Conservation (phyloP, 2,329 filamentous ascomycete species). For the Ilyonectria destructans region DNA sequence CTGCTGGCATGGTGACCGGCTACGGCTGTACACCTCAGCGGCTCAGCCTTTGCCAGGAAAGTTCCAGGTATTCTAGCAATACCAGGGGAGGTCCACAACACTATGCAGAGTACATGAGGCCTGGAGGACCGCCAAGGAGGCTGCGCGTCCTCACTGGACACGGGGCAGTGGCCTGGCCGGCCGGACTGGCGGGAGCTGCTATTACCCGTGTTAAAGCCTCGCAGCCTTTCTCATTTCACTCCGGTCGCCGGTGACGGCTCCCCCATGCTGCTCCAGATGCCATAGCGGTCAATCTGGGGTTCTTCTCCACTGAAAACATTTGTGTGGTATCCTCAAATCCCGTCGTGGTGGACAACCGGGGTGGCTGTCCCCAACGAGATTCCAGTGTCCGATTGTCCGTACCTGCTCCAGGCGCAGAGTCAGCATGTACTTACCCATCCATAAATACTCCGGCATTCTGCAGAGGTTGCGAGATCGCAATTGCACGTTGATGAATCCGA, state of each 20-base stretch:
- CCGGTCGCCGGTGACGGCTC: conserved; percentile 22
- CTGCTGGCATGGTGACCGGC: conserved; percentile 45
- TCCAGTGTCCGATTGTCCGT: not conserved
- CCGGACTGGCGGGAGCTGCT: conserved; percentile 16
- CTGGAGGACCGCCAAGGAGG: not conserved
- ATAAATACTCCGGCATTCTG: not conserved
- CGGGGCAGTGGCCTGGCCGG: conserved; percentile 12
- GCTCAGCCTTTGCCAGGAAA: conserved; percentile 1
- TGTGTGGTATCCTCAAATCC: conserved; percentile 2
- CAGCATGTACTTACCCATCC: not conserved
- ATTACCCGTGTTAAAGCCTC: conserved; percentile 8
- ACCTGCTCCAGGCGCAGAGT: not conserved
- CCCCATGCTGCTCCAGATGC: conserved; percentile 36
- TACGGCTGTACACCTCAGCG: conserved; percentile 16
- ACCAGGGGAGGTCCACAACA: not conserved
- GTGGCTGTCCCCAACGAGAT: not conserved
- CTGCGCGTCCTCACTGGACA: conserved; percentile 4
- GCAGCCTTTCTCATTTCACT: conserved; percentile 20
- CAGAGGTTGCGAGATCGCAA: not conserved
- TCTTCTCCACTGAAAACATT: conserved; percentile 38
- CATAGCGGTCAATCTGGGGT: conserved; percentile 46
- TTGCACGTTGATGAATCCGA: too few relatives aligned
- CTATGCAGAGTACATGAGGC: not conserved
- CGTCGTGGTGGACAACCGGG: not conserved
- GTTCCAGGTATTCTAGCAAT: conserved; percentile 1